Base-by-base conservation (phyloP, 225 moss, liverwort and hornwort genomes). In the Polytrichum formosum region DNA sequence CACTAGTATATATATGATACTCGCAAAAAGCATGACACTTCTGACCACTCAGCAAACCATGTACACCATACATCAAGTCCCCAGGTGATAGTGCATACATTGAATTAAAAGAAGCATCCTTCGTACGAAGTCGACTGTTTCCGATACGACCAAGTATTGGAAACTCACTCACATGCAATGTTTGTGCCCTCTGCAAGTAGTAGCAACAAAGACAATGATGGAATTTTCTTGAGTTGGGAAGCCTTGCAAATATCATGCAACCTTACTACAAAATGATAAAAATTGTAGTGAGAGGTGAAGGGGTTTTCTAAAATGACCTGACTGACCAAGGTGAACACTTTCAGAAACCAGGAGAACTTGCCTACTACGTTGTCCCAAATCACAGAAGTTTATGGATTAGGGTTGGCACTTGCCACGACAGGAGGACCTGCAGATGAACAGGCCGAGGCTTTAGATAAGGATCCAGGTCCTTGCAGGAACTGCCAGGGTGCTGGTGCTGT, bases 61-160 rank as follows among this genome's bases (percentile, higher is more conserved):
- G 6, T 35, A 35, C 35, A 35, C 7, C 35, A 33, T 33, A 8
- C 8, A 33, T 33, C 6, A 33, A 33, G 23, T n/a, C 6, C 25
- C 61, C 53, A 53, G 53, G 67, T 35, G 25, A 6, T 35, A 10
- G 46, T n/a, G 22, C 19, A 30, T 81, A 90, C 93, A 85, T 90
- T 56, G 96, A 97, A 66, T 83, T 87, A 76, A 98, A 98, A 17
- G 90, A 88, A 37, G 94, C 86, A 80, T 98, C 98, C 80, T 83
- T 98, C 68, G 94, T 94, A 26, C 98, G 94, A 75, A 92, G 86
- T 56, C 90, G 86, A 77, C 94, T 94, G 70, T 90, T 92, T 74
- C 63, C 86, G 5, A 98, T 98, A 13, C 98, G 94, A 63, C 98
- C 98, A 68, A 98, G 85, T 30, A 98, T 69, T 13, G 94, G 91